Base-by-base conservation (phyloP, 164 flowering plant species). In the Dillenia turbinata region DNA sequence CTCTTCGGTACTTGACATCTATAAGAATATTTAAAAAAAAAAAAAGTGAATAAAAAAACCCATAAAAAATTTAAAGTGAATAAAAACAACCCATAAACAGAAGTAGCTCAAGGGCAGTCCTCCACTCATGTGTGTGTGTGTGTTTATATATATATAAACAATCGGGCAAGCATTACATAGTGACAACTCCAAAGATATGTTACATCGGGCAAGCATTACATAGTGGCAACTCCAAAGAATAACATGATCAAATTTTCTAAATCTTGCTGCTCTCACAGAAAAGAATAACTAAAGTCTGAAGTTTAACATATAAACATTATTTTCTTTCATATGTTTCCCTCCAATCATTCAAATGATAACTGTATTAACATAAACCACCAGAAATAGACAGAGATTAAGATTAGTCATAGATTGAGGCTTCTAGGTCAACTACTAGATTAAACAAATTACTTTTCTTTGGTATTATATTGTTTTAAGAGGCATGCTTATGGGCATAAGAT, bases 331-430 rank as follows among this genome's bases (percentile, higher is more conserved):
- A 54, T 54, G 59, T 24, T 66, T 54, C 48, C 47, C 45, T 19
- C 61, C 44, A 47, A 19, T 47, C 51, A 47, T 12, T 59, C 3
- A 13, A 44, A 55, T 26, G 16, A 33, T 6, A 40, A 8, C 40
- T 33, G 55, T 45, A 26, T 5, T 55, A 22, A 8, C 3, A 47
- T 24, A 44, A 65, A n/a, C n/a, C n/a, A 17, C 46, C 12, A 53
- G 40, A 51, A 57, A 12, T 9, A 43, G 16, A 48, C 26, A 59
- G 52, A 12, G 44, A 47, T 52, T 63, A 57, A 54, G 63, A 53
- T 62, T 63, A 57, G 71, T 62, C 50, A 16, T 58, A 6, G 33
- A 52, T 56, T 47, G 66, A 52, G 63, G 59, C 54, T 58, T 47
- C 58, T 19, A 61, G 54, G 71, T 63, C 71, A 62, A 68, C 52